A percentile compares a stretch with the other conserved stretches of the same genome.
phyloP scores from a whole-genome alignment of 305 asterid species.

The Fraxinus floribunda region DNA sequence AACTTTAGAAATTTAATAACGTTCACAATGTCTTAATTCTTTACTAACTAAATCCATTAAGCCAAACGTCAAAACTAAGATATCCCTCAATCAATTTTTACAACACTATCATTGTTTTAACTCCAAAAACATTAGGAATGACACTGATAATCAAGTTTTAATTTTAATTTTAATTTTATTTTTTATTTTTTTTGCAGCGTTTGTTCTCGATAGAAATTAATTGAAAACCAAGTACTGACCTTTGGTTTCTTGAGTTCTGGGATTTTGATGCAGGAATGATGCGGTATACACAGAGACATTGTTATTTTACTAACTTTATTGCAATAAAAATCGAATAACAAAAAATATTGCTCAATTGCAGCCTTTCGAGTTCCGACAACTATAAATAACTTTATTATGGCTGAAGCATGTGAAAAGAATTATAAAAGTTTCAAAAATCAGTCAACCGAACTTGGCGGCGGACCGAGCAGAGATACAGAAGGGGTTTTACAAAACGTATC shows the following conservation, averaged over 20 bases:
- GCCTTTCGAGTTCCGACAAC: background rate
- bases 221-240: slow-evolving; percentile 33
- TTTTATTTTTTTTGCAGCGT: background rate
- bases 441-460: background rate
- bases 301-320: slow-evolving; percentile 6
- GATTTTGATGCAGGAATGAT: slow-evolving; percentile 38
- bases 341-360: background rate
- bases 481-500: background rate
- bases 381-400: background rate
- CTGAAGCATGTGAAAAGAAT: background rate
- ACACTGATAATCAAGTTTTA: background rate
- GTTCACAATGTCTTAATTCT: background rate
- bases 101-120: background rate
- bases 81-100: background rate
- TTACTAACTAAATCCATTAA: background rate
- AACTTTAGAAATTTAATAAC: background rate
- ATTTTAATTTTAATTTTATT: background rate
- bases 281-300: slow-evolving; percentile 48
- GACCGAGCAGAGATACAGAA: background rate
- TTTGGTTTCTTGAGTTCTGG: slow-evolving; percentile 31
- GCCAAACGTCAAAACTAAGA: background rate
- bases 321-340: background rate
- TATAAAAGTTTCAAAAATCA: background rate
- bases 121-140: background rate
- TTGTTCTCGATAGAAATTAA: background rate